phyloP scores from a whole-genome alignment of 257 asterid species.

The Anisodus acutangulus region DNA sequence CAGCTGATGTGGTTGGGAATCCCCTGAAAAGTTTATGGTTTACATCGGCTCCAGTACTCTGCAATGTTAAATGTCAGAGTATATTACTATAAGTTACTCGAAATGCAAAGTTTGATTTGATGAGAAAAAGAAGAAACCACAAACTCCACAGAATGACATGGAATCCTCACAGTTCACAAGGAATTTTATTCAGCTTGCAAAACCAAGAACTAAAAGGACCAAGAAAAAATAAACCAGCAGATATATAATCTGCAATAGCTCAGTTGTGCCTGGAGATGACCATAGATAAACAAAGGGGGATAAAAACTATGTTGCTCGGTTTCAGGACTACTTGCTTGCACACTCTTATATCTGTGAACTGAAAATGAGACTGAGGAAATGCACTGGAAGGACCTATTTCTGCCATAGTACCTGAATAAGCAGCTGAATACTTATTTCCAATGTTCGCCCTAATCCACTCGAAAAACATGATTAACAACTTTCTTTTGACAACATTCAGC shows the following conservation, averaged over 20 bases:
- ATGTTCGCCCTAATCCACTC: neutral
- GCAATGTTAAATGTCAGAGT: conserved; percentile 25
- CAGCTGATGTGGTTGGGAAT: conserved; percentile 67
- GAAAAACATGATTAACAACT: neutral
- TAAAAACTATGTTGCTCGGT: neutral
- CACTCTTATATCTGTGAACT: neutral
- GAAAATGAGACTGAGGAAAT: neutral
- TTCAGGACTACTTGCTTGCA: neutral
- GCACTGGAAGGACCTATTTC: neutral
- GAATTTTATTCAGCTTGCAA: neutral
- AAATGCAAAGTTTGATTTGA: neutral
- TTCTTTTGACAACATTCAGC: neutral
- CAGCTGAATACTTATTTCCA: neutral
- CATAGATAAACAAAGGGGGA: neutral
- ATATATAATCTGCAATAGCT: neutral
- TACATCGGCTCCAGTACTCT: conserved; percentile 78
- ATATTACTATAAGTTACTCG: neutral
- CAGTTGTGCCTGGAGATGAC: conserved; percentile 1
- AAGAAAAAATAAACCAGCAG: neutral
- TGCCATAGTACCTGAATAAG: neutral
- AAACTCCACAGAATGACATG: neutral
- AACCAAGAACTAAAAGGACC: neutral
- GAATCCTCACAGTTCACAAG: neutral
- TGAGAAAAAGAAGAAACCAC: neutral
- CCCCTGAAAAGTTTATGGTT: conserved; percentile 72